Base-by-base conservation (phyloP, 805 yeast species). In the Schwanniomyces sp. region DNA sequence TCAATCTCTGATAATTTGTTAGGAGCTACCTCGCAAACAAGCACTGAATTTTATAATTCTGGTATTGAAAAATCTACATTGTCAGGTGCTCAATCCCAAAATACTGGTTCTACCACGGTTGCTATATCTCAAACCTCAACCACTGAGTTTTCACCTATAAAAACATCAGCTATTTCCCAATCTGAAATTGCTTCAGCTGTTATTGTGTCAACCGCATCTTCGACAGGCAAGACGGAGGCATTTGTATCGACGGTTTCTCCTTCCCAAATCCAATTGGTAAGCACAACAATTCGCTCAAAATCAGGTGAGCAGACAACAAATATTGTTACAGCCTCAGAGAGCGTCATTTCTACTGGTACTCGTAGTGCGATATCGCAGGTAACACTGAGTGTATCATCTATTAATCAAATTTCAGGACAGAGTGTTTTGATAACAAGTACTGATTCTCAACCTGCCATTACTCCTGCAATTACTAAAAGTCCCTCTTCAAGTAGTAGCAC, bases 381-480 rank as follows among this genome's bases (percentile, higher is more conserved):
- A 7, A 30, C 16, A n/a, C 7, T 2, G n/a, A 32, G 18, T 32
- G 7, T 32, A 12, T 14, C 36, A 16, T 32, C 36, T 5, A 16
- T 14, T 32, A 18, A 14, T 14, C 34, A 18, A 39, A 40, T n/a
- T 40, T 26, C 42, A 21, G 26, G 27, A 5, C 40, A 21, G 27
- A 30, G 34, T 27, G 40, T 26, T 36, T 28, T 46, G n/a, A 16
- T 40, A 16, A 17, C 50, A 25, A 27, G 45, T n/a, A 28, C 50
- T 4, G 47, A 25, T 26, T 43, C 28, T 32, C 7, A 6, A 7
- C 17, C 36, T 16, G 21, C 17, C 7, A 14, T 12, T 25, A 3
- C 51, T 25, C 41, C 52, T 17, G 44, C 44, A 34, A 34, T 30
- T 18, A 14, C 42, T 7, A 32, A 29, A 8, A 37, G 44, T 24